Evolutionary conservation across 2,329 filamentous ascomycete genomes (phyloP), one percentile per base, ranked within the genome.

Genomic region (Geoglossum cookeanum): DNA sequence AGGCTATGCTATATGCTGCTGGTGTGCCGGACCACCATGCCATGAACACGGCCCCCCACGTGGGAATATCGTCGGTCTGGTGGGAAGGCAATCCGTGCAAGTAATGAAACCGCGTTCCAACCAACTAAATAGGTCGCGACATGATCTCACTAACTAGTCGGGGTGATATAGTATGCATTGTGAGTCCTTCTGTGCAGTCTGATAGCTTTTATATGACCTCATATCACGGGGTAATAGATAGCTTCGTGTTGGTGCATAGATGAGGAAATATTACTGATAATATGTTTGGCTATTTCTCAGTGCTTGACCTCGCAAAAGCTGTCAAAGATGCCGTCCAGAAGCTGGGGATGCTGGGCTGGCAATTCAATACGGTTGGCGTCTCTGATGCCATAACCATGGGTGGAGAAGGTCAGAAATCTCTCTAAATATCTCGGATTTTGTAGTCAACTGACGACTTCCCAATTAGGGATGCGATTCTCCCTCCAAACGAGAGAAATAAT

Each of bases 41-140:
- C 65, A 94, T 97, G 87, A 90, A 91, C 71, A 91, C 78, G 58
- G 85, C 85, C 56, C 87, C 91, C 11, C 91, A 97, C 61, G 86
- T 97, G 30, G 91, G 91, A 58, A 81, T 96, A 66, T 85, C 89
- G 6, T 89, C 85, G 4, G 87, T 96, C 3, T 96, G 90, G 90
- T 97, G 90, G 90, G 89, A 96, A 71, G 91, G 91, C 32, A 96
- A 96, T 68, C 87, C 91, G 42, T 96, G 90, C 80, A 95, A 95
- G 83, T 87, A 70, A 72, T 83, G 77, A 49, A 27, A 32, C 29
- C 53, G n/a, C 48, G 15, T 27, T 29, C 48, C 32, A 9, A 13
- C 48, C 22, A 33, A 52, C 33, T 13, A 29, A 52, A 33, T 32
- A 15, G 3, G 5, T 42, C 32, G 22, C 13, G n/a, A 1, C 33